A percentile compares a stretch with the other conserved stretches of the same genome.
phyloP scores from a whole-genome alignment of 108 stramenopile genomes.

The Nitzschia sp. region DNA sequence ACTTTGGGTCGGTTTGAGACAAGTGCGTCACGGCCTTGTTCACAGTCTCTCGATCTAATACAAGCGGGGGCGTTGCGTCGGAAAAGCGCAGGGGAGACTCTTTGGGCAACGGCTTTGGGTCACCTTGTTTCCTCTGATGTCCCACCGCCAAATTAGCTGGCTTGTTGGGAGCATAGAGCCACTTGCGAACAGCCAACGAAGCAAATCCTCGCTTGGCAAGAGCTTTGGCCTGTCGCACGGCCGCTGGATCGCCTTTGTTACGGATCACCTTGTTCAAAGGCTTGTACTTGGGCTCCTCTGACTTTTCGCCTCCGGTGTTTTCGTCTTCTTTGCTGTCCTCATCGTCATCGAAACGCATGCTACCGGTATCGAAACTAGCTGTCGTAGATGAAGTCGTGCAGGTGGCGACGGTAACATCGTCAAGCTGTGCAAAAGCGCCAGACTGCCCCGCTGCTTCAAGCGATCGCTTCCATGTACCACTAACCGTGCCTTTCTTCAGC shows the following conservation, averaged over 20 bases:
- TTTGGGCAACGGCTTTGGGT: not conserved
- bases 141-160: no score
- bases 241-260: slow-evolving; percentile 1
- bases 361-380: not conserved
- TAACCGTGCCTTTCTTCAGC: slow-evolving; percentile 6
- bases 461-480: not conserved
- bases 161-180: not conserved
- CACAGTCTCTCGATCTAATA: not conserved
- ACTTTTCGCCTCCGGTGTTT: not conserved
- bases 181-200: not conserved
- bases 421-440: not conserved
- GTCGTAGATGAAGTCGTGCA: not conserved
- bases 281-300: not conserved
- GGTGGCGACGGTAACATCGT: not conserved
- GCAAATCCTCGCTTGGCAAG: not conserved
- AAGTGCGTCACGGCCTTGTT: not conserved
- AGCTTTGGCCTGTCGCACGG: slow-evolving; percentile 5
- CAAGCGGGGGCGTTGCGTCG: not conserved
- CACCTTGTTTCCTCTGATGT: not conserved
- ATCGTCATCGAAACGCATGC: not conserved
- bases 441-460: not conserved
- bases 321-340: not conserved
- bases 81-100: slow-evolving; percentile 4
- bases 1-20: not conserved
- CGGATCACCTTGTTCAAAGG: slow-evolving; percentile 3